Base-by-base conservation (phyloP, 139 green algal species). In the Diplosphaera chodatii region DNA sequence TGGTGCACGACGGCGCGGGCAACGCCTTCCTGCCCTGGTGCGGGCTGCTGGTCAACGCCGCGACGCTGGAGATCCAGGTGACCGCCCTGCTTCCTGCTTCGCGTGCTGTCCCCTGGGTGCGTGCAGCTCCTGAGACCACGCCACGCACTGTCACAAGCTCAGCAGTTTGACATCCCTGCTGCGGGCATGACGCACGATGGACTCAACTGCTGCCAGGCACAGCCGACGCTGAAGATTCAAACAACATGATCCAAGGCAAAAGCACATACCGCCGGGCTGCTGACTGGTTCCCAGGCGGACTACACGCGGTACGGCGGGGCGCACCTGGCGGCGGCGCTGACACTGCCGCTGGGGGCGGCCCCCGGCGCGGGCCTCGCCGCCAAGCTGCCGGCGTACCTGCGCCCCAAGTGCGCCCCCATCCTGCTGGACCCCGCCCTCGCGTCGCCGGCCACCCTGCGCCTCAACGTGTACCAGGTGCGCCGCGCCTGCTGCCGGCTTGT, bases 361-460 rank as follows among this genome's bases (percentile, higher is more conserved):
- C 48, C 76, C 4, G 83, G 80, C 15, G 41, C 56, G 32, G 64
- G 83, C 73, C 82, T 96, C 63, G 30, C 63, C 13, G 15, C 68
- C n/a, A 84, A 87, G 75, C 71, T 97, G 81, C 83, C 80, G 55
- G 70, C 79, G 13, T 97, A 93, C 81, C 75, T 98, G 76, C 84
- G 90, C 1, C 91, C 89, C 71, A 97, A 98, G 86, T 85, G 85
- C 72, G 83, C 91, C 70, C 81, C 85, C 0, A 75, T 98, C 68
- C 84, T 98, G 64, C 85, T 96, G 70, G 93, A 98, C 79, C 34
- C 62, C 21, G 63, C 64, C 69, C 87, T 97, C 75, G 97, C 95
- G 83, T 87, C 76, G 0, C 67, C 74, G 2, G 6, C 32, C 13
- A 96, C 90, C 0, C 78, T 92, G 34, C 66, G 83, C 4, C 72